Percentiles rank a stretch among this genome's conserved stretches.
Evolutionary conservation across 352 stramenopile species (phyloP).

Genomic region (Phytophthora uliginosa): DNA sequence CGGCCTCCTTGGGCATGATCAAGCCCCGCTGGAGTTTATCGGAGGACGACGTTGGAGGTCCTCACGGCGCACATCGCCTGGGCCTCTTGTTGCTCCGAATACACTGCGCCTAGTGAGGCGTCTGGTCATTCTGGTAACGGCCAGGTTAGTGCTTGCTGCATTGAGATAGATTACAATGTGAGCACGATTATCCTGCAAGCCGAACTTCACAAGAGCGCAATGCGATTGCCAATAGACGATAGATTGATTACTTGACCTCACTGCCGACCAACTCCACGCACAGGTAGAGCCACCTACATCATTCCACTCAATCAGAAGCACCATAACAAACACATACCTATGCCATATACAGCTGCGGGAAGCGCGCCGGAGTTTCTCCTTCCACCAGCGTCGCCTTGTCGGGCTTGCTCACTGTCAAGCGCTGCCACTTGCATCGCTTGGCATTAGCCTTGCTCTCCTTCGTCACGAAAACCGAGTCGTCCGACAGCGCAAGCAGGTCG

Average conservation of each 20-base stretch:
- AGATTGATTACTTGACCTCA: constrained; percentile 34
- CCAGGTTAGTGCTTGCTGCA: neutral
- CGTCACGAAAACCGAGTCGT: constrained; percentile 57
- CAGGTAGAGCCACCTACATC: neutral
- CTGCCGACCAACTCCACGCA: constrained; percentile 3
- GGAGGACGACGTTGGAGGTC: neutral
- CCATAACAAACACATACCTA: constrained; percentile 27
- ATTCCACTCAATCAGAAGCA: constrained; percentile 26
- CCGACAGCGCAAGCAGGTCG: constrained; percentile 51
- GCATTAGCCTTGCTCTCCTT: constrained; percentile 52
- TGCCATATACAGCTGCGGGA: constrained; percentile 51
- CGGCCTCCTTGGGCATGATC: constrained; percentile 32
- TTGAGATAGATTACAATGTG: neutral
- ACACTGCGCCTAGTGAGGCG: neutral
- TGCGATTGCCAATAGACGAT: constrained; percentile 13
- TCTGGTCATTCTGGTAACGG: constrained; percentile 30
- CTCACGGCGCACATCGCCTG: constrained; percentile 16
- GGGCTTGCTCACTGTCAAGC: constrained; percentile 51
- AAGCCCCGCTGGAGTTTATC: constrained; percentile 7
- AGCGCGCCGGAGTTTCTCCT: constrained; percentile 39
- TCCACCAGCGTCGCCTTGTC: constrained; percentile 37
- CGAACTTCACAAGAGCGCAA: neutral
- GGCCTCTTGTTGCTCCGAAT: neutral
- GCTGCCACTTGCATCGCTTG: constrained; percentile 56
- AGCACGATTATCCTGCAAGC: neutral